A percentile compares a stretch with the other conserved stretches of the same genome.
These are phyloP conservation scores for Pulveroboletus frians DNA, from an alignment of 768 basidiomycete genomes.

Conservation along the genomic window DNA sequence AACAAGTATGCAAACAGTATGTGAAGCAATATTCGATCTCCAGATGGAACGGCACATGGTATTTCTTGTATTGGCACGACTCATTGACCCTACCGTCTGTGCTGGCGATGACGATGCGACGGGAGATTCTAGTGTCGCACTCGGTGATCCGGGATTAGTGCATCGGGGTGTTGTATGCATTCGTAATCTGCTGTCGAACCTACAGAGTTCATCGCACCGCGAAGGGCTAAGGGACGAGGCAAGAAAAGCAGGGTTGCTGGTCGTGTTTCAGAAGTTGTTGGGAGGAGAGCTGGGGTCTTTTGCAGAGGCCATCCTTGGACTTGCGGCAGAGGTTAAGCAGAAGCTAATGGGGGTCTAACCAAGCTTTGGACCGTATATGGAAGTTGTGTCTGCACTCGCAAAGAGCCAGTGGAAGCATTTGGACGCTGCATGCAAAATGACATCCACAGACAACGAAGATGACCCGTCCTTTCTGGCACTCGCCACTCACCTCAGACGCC, in stretches of 20 bases:
- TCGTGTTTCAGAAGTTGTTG: constrained; percentile 47
- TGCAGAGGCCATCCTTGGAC: constrained; percentile 38
- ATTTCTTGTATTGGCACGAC: constrained; percentile 58
- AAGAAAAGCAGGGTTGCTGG: constrained; percentile 47
- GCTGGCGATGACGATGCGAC: constrained; percentile 31
- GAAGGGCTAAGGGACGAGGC: constrained; percentile 48
- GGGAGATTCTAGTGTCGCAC: constrained; percentile 29
- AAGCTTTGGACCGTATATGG: neutral
- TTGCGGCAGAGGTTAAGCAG: constrained; percentile 50
- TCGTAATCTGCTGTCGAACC: constrained; percentile 52
- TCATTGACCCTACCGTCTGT: constrained; percentile 55
- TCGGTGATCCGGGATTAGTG: constrained; percentile 54
- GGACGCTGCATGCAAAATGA: constrained; percentile 8
- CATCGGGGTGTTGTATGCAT: constrained; percentile 78
- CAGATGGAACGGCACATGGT: constrained; percentile 61
- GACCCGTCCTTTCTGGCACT: constrained; percentile 38
- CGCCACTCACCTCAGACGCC: constrained; percentile 36
- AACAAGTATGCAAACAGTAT: constrained; percentile 56
- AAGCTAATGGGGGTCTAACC: constrained; percentile 28
- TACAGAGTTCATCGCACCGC: constrained; percentile 36
- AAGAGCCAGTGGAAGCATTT: no score
- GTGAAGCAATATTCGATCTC: constrained; percentile 55
- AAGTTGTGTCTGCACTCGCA: neutral
- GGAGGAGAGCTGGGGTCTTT: constrained; percentile 36
- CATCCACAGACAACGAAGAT: constrained; percentile 7